phyloP scores from a whole-genome alignment of 129 eudicot species.

The Pittosporum tobira region DNA sequence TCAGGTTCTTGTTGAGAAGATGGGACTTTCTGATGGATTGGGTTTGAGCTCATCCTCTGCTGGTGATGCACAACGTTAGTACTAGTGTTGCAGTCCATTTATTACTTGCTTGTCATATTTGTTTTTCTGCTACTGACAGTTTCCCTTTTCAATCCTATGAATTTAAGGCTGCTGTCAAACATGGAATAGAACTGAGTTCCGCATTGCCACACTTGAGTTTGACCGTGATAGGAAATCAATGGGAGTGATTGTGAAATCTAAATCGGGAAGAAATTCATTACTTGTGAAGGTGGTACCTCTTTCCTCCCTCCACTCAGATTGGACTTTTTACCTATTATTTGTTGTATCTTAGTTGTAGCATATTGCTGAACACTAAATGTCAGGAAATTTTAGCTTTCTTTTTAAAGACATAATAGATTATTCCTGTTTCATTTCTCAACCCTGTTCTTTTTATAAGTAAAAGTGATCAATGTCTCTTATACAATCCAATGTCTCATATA shows the following conservation, averaged over 20 bases:
- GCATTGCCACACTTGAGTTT: conserved; percentile 78
- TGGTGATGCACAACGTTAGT: conserved; percentile 28
- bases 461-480: no score
- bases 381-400: no score
- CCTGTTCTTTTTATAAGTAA: no score
- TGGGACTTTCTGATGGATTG: conserved; percentile 68
- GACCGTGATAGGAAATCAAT: no score
- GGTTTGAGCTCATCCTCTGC: conserved; percentile 31
- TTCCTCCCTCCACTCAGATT: no score
- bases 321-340: no score
- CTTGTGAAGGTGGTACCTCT: conserved; percentile 54
- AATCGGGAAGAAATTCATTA: conserved; percentile 46
- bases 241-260: conserved; percentile 43
- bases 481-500: no score
- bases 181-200: conserved; percentile 38
- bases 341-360: no score
- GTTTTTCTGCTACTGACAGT: conserved; percentile 3
- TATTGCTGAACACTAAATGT: no score
- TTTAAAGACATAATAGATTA: no score
- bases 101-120: not conserved
- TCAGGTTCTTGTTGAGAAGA: conserved; percentile 87
- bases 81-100: no score
- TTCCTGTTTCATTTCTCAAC: no score
- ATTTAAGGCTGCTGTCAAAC: conserved; percentile 31
- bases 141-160: conserved; percentile 6